Percentiles rank a stretch among this genome's conserved stretches.
These are phyloP conservation scores for Rhipidocladum racemiflorum DNA, from an alignment of 176 grass and related monocot species.

Conservation along the genomic window DNA sequence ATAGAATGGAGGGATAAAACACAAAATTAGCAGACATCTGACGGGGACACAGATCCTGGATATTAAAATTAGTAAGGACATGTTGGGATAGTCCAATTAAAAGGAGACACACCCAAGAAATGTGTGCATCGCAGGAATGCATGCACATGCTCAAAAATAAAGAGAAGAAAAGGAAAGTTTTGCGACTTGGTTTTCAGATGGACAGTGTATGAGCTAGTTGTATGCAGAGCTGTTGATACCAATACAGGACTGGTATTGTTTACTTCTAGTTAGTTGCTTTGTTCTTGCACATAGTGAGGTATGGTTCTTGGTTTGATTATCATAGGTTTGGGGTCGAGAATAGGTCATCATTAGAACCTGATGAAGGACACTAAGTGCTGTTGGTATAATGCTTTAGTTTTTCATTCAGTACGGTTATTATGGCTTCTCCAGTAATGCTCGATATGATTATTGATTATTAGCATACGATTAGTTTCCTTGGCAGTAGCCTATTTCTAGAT, in stretches of 20 bases:
- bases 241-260: not conserved
- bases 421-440: not conserved
- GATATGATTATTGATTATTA: slow-evolving; percentile 10
- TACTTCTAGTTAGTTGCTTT: too few species aligned
- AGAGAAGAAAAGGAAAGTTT: not conserved
- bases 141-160: not conserved
- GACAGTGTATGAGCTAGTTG: not conserved
- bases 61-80: not conserved
- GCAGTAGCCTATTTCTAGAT: slow-evolving; percentile 22
- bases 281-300: not conserved
- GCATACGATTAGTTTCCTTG: slow-evolving; percentile 23
- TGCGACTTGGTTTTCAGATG: not conserved
- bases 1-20: not conserved
- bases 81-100: not conserved
- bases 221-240: not conserved
- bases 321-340: slow-evolving; percentile 9
- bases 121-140: not conserved
- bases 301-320: slow-evolving; percentile 20
- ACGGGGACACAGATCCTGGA: not conserved
- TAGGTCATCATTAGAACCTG: not conserved
- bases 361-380: not conserved
- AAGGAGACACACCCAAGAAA: not conserved
- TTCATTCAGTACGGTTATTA: not conserved
- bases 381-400: slow-evolving; percentile 1
- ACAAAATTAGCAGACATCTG: not conserved